Base-by-base conservation (phyloP, 75 land plant species). In the Azolla pinnata region DNA sequence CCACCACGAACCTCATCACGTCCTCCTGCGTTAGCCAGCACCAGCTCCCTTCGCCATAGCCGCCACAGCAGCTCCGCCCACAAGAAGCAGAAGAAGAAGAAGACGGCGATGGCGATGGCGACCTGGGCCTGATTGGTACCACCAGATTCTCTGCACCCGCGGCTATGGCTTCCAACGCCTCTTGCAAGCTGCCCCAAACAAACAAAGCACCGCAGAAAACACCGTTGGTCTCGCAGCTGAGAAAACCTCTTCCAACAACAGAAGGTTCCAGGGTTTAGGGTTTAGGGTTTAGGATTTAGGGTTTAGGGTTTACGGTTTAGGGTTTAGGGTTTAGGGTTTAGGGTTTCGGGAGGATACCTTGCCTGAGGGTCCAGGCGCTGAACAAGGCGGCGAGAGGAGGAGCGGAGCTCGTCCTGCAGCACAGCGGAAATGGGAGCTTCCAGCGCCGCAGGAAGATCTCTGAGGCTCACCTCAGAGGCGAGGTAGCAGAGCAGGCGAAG, bases 21-120 rank as follows among this genome's bases (percentile, higher is more conserved):
- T 85, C 96, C 57, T 85, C 90, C 49, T 74, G 86, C 7, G 83
- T 83, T 5, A 89, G 54, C 90, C 83, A 89, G 57, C 89, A 89
- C 57, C 69, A 85, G n/a, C n/a, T n/a, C n/a, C n/a, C n/a, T n/a
- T n/a, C n/a, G 34, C 85, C 82, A 46, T 46, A 57, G 31, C 72
- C 76, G 0, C 56, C 55, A 47, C 49, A 30, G 17, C 54, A 38
- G 24, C 34, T 64, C 9, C 42, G 18, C 9, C 5, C 23, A n/a
- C n/a, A n/a, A n/a, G n/a, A n/a, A n/a, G n/a, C n/a, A n/a, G n/a
- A n/a, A n/a, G n/a, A n/a, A n/a, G n/a, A n/a, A n/a, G n/a, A n/a
- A n/a, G n/a, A n/a, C n/a, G n/a, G n/a, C n/a, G n/a, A n/a, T n/a
- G n/a, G n/a, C n/a, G n/a, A n/a, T n/a, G n/a, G n/a, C n/a, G n/a